These are phyloP conservation scores for Pisolithus microcarpus DNA, from an alignment of 768 basidiomycete species.

Conservation along the genomic window DNA sequence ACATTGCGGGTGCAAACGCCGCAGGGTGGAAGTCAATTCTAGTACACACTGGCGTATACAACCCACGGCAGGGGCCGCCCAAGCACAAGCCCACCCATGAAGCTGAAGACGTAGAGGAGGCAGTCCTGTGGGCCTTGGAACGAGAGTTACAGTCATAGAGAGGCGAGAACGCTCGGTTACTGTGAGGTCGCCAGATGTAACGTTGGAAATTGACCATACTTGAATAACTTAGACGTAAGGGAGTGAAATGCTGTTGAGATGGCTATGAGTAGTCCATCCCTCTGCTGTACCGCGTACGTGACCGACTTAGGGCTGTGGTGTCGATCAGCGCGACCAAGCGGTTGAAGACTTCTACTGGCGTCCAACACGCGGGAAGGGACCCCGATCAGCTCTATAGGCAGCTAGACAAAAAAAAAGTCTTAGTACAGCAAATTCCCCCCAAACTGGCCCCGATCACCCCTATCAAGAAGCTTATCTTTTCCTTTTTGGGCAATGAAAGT, in stretches of 20 bases:
- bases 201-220: conserved; percentile 16
- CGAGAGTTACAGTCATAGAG: conserved; percentile 32
- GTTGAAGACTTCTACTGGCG: conserved; percentile 11
- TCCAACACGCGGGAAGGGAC: conserved; percentile 19
- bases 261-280: conserved; percentile 15
- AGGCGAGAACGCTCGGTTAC: conserved; percentile 11
- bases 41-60: conserved; percentile 86
- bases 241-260: conserved; percentile 19
- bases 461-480: conserved; percentile 16
- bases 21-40: conserved; percentile 82
- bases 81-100: conserved; percentile 63
- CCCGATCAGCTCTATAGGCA: conserved; percentile 18
- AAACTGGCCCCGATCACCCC: conserved; percentile 20
- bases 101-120: conserved; percentile 74
- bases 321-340: conserved; percentile 26
- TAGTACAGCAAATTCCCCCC: conserved; percentile 21
- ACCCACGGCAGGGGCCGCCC: conserved; percentile 54
- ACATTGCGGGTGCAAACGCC: conserved; percentile 84
- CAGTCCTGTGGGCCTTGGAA: conserved; percentile 65
- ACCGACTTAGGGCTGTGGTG: conserved; percentile 20
- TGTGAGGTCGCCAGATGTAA: conserved; percentile 13
- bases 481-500: conserved; percentile 23
- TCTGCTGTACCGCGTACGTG: conserved; percentile 21
- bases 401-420: conserved; percentile 18
- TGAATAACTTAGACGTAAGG: conserved; percentile 26